phyloP scores from a whole-genome alignment of 1,139 yeast genomes.

The Insectozyma bohioensis region DNA sequence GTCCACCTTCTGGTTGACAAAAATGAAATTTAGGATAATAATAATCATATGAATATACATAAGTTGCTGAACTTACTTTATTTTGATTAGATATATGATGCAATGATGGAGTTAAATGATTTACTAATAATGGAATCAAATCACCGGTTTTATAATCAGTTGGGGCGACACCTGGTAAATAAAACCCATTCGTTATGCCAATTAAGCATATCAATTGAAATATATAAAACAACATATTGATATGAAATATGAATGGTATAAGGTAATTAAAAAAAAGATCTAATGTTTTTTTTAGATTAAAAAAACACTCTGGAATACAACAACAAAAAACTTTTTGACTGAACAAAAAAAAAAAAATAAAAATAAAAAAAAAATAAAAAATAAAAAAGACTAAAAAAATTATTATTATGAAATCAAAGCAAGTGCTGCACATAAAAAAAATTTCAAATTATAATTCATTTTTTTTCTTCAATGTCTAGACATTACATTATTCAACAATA shows the following conservation, averaged over 20 bases:
- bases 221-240: neutral
- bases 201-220: slow-evolving; percentile 17
- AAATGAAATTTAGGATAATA: slow-evolving; percentile 82
- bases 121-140: slow-evolving; percentile 73
- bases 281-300: neutral
- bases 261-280: neutral
- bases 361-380: neutral
- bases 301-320: neutral
- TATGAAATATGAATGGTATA: no score
- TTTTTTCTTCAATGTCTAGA: no score
- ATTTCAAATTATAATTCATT: no score
- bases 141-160: slow-evolving; percentile 78
- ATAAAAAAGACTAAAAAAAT: neutral
- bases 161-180: slow-evolving; percentile 95
- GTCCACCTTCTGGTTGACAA: slow-evolving; percentile 72
- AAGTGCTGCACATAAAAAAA: no score
- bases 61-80: slow-evolving; percentile 45
- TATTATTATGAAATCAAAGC: neutral
- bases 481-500: no score
- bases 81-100: slow-evolving; percentile 39
- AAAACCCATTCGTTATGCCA: slow-evolving; percentile 55
- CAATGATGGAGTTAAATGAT: slow-evolving; percentile 83
- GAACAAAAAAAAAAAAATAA: slow-evolving; percentile 1
- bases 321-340: slow-evolving; percentile 1
- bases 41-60: slow-evolving; percentile 77